A percentile compares a stretch with the other conserved stretches of the same genome.
phyloP scores from a whole-genome alignment of 495 filamentous ascomycete species.

The Xanthoparmelia taractica region DNA sequence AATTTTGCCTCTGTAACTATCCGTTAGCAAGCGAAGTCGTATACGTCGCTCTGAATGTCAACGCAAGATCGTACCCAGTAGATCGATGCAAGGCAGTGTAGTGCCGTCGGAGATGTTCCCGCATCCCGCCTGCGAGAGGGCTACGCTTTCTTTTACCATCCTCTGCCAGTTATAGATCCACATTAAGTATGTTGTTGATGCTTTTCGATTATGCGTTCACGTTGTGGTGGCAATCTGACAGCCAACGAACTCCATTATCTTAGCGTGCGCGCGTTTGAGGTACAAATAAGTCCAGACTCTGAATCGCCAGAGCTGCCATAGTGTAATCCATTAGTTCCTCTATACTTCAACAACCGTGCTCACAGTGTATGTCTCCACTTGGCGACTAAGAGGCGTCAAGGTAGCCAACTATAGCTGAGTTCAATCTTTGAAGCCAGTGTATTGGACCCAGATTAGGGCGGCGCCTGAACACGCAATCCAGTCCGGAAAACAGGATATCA shows the following conservation, averaged over 20 bases:
- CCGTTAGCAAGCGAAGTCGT: not conserved
- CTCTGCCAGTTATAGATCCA: not conserved
- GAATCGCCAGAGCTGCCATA: not conserved
- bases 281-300: not conserved
- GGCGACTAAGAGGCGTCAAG: not conserved
- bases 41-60: not conserved
- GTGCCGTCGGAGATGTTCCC: not conserved
- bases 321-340: not conserved
- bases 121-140: not conserved
- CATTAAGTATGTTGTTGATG: not conserved
- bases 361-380: not conserved
- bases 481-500: not conserved
- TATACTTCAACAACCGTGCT: not conserved
- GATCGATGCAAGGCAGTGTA: not conserved
- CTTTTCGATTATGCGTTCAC: not conserved
- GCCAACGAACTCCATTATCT: slow-evolving; percentile 1
- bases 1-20: not conserved
- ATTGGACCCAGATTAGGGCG: not conserved
- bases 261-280: slow-evolving; percentile 4
- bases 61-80: not conserved
- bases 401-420: not conserved
- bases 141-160: not conserved
- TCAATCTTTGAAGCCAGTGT: not conserved
- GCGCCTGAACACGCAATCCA: not conserved
- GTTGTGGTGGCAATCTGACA: slow-evolving; percentile 8